A percentile compares a stretch with the other conserved stretches of the same genome.
These are phyloP conservation scores for Lepiota venenata DNA, from an alignment of 768 basidiomycete species.

Conservation along the genomic window DNA sequence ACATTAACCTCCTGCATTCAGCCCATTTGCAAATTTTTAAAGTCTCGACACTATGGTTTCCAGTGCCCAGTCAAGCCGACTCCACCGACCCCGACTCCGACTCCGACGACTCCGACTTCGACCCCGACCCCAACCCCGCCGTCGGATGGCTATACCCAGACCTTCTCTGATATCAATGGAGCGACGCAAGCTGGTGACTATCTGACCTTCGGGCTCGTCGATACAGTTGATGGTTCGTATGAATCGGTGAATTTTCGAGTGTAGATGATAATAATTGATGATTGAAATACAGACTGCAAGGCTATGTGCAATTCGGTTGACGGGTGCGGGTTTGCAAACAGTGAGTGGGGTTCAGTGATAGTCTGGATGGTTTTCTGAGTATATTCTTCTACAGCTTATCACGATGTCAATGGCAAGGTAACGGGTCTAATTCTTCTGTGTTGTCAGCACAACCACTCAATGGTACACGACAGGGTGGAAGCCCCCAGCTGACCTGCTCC, in stretches of 20 bases:
- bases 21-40: slow-evolving; percentile 12
- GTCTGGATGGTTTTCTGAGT: background rate
- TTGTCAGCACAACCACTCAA: background rate
- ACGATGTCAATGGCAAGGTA: slow-evolving; percentile 45
- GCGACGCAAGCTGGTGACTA: slow-evolving; percentile 40
- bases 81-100: slow-evolving; percentile 1
- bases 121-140: slow-evolving; percentile 8
- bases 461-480: slow-evolving; percentile 29
- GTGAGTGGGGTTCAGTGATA: slow-evolving; percentile 24
- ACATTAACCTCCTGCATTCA: background rate
- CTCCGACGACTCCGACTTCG: slow-evolving; percentile 7
- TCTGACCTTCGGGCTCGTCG: slow-evolving; percentile 41
- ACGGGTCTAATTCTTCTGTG: slow-evolving; percentile 2
- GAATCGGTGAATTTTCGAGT: background rate
- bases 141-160: slow-evolving; percentile 32
- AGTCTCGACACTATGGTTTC: slow-evolving; percentile 20
- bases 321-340: slow-evolving; percentile 40
- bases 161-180: slow-evolving; percentile 38
- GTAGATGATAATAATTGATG: background rate
- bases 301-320: slow-evolving; percentile 39
- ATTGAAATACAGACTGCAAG: slow-evolving; percentile 36
- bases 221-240: slow-evolving; percentile 34
- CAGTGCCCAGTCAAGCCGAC: slow-evolving; percentile 25
- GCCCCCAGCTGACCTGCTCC: slow-evolving; percentile 40
- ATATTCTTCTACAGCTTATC: slow-evolving; percentile 28